Evolutionary conservation across 1,284 basidiomycete genomes (phyloP).

Genomic region (Sporisorium exsertum): DNA sequence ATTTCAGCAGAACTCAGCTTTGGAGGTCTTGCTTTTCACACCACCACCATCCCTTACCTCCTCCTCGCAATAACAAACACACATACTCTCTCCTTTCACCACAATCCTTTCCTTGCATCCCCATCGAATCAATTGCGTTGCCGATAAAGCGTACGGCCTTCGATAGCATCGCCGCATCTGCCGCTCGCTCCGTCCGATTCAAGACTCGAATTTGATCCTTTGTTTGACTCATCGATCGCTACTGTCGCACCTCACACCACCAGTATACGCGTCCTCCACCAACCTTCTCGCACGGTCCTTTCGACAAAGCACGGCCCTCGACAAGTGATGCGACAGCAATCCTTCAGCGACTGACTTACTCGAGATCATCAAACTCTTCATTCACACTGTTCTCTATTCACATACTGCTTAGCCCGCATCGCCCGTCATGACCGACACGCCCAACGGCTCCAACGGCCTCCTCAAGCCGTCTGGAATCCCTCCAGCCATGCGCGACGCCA

Average conservation of each 20-base stretch:
- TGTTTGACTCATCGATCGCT: background rate
- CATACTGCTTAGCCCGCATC: background rate
- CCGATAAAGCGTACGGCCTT: background rate
- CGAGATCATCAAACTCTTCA: background rate
- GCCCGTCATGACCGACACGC: constrained; percentile 27
- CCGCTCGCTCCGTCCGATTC: background rate
- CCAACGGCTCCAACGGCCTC: constrained; percentile 43
- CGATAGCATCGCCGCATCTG: background rate
- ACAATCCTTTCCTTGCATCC: constrained; percentile 3
- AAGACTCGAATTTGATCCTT: no score
- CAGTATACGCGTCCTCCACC: background rate
- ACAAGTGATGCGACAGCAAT: background rate
- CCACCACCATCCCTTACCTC: constrained; percentile 2
- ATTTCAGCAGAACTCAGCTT: constrained; percentile 1
- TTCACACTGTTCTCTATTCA: background rate
- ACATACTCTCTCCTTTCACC: background rate
- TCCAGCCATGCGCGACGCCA: constrained; percentile 40
- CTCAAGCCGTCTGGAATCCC: constrained; percentile 42
- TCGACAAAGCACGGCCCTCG: background rate
- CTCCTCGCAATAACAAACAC: background rate
- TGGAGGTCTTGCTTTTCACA: background rate
- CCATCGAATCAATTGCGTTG: background rate
- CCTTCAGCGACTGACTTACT: background rate
- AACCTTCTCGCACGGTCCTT: constrained; percentile 1
- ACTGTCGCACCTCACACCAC: background rate